Evolutionary conservation across 2,329 filamentous ascomycete genomes (phyloP), one percentile per base, ranked within the genome.

Genomic region (Aureobasidium sp.): DNA sequence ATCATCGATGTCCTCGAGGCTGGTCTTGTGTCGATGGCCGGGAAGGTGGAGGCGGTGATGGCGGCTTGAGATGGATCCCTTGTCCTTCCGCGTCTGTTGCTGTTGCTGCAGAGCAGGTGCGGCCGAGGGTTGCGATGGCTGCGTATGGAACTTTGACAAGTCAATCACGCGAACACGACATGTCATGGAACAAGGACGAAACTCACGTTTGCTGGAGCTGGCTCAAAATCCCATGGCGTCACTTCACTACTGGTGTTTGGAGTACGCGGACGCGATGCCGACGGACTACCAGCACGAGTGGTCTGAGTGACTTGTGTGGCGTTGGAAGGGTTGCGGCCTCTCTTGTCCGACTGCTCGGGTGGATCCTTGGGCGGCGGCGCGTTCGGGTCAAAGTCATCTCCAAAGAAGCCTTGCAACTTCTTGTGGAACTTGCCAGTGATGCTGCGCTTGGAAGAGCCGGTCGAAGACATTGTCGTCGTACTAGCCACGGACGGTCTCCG

Each of bases 161-260:
- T 34, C 31, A 34, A 34, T 34, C 31, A 34, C 31, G 12, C 17
- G 15, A 5, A 20, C 17, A 11, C 15, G 31, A 11, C 29, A 20
- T 57, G 22, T 22, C n/a, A 5, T 2, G 1, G n/a, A 14, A 44
- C 27, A 34, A 36, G 9, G 36, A 47, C n/a, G 22, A 39, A 41
- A 34, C 57, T 51, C 14, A 60, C 57, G 36, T 49, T 60, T 15
- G 57, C 57, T 17, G 57, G 57, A n/a, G 57, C 57, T 11, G 57
- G 57, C 75, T 97, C 94, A 72, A 94, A 97, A 65, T 96, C 82
- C 82, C 96, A 99, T n/a, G 94, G 94, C 42, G 96, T 94, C 63
- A 99, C 91, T 75, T 97, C 93, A 70, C 90, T 94, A 45, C 69
- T 71, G n/a, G 72, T 71, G 37, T 66, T 67, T 6, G 68, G 68